Conservation (phyloP, 768 basidiomycete species). For the Galerina marginata region DNA sequence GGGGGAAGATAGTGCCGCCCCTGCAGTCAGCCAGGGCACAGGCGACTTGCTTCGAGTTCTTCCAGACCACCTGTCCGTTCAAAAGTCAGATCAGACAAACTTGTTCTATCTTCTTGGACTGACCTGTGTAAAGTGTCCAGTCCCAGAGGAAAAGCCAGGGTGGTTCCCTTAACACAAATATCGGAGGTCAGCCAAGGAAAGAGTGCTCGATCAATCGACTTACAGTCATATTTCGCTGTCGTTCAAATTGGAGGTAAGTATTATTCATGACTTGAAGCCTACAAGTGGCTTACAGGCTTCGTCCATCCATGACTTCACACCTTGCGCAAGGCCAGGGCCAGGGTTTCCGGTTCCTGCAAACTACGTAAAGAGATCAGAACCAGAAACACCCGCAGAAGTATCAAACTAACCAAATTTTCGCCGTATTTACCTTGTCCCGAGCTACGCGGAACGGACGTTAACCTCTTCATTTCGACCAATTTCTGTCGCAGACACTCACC, state of each 20-base stretch:
- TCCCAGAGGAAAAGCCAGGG: conserved; percentile 28
- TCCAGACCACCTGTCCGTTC: conserved; percentile 48
- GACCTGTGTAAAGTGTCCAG: conserved; percentile 37
- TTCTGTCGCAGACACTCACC: conserved; percentile 11
- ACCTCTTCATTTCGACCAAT: no score
- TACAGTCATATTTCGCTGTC: conserved; percentile 32
- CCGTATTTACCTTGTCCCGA: conserved; percentile 26
- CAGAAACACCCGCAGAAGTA: neutral
- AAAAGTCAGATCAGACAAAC: no score
- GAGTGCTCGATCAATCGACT: neutral
- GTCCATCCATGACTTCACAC: conserved; percentile 31
- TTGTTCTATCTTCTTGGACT: no score
- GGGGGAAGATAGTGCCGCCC: conserved; percentile 30
- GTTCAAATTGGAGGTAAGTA: no score
- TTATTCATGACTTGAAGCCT: no score
- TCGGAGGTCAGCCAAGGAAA: neutral
- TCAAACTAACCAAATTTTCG: conserved; percentile 32
- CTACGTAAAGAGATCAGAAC: conserved; percentile 7
- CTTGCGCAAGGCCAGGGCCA: conserved; percentile 17
- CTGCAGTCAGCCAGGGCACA: conserved; percentile 49
- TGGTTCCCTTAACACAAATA: conserved; percentile 25
- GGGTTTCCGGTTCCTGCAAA: conserved; percentile 22
- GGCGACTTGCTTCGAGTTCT: conserved; percentile 51
- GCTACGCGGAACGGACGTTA: neutral
- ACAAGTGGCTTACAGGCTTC: conserved; percentile 19